Percentiles rank a stretch among this genome's conserved stretches.
Conservation (phyloP, 2,329 filamentous ascomycete genomes). For the Beauveria rudraprayagi region DNA sequence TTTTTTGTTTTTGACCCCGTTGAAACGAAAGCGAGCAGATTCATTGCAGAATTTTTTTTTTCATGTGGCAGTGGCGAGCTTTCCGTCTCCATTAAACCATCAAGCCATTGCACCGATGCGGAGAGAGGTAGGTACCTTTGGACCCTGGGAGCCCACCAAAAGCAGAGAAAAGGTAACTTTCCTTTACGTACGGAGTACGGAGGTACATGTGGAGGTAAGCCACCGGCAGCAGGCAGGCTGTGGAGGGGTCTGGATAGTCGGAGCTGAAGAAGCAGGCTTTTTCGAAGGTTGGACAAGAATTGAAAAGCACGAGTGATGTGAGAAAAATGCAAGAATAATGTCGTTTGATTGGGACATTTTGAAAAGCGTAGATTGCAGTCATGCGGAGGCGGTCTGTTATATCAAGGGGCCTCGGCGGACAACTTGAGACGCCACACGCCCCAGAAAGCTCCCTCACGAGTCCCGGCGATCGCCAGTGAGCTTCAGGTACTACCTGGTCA, state of each 20-base stretch:
- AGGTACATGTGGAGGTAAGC: background rate
- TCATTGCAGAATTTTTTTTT: background rate
- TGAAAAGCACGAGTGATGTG: background rate
- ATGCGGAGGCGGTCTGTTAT: background rate
- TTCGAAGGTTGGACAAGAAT: background rate
- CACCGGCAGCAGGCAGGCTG: background rate
- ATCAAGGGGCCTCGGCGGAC: background rate
- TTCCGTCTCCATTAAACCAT: too few species aligned
- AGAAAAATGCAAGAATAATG: background rate
- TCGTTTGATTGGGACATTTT: too few species aligned
- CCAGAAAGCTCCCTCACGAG: conserved; percentile 2
- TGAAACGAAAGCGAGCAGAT: too few species aligned
- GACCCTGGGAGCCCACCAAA: background rate
- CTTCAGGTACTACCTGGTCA: background rate
- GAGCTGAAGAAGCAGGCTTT: background rate
- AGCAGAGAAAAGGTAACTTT: background rate
- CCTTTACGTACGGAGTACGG: background rate
- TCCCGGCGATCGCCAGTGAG: background rate
- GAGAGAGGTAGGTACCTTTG: background rate
- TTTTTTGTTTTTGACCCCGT: background rate
- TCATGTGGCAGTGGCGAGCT: background rate
- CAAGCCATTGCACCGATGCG: background rate
- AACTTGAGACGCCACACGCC: conserved; percentile 10
- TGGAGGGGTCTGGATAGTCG: background rate
- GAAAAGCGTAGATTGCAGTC: background rate